Base-by-base conservation (phyloP, 192 early-diverging fungal species). In the Podila minutissima region DNA sequence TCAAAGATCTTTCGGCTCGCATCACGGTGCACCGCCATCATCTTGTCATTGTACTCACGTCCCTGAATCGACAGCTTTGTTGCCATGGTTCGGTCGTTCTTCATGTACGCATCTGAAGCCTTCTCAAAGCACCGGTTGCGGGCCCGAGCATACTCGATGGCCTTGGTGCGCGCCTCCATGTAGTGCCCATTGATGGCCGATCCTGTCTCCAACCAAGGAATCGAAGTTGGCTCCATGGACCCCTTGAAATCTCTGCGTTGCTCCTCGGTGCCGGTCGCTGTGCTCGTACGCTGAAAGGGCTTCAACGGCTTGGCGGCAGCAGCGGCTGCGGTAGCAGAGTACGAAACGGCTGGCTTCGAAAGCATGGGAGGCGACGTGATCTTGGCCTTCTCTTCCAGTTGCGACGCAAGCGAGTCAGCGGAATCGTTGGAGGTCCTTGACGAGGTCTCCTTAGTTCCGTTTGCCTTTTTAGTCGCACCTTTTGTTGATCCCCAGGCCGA, bases 201-300 rank as follows among this genome's bases (percentile, higher is more conserved):
- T 26, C 87, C 87, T 32, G 85, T 83, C 50, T 85, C 84, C 9
- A 88, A 63, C 87, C 87, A 88, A 12, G 87, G 87, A 48, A 88
- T 82, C 3, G 66, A 62, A 2, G 28, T 32, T 8, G 77, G 77
- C 0, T 71, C 77, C 61, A 64, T 69, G 29, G 60, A 51, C 2
- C 72, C 20, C 22, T 20, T 64, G 35, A 81, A 81, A 1, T 50
- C 62, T 38, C 38, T 57, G 11, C 64, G 62, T 22, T 67, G 53
- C 11, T 66, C 37, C 48, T 62, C 68, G 3, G 61, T 13, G 41
- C 60, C 70, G 4, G 57, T 66, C 2, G 53, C 24, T 24, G 62
- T 31, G n/a, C 28, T 53, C 38, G 66, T 35, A 6, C 59, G 57
- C 53, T 75, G 74, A 5, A 74, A 33, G 6, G 66, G 72, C 35